phyloP scores from a whole-genome alignment of 257 asterid genomes.

The Nicotiana tomentosiformis region DNA sequence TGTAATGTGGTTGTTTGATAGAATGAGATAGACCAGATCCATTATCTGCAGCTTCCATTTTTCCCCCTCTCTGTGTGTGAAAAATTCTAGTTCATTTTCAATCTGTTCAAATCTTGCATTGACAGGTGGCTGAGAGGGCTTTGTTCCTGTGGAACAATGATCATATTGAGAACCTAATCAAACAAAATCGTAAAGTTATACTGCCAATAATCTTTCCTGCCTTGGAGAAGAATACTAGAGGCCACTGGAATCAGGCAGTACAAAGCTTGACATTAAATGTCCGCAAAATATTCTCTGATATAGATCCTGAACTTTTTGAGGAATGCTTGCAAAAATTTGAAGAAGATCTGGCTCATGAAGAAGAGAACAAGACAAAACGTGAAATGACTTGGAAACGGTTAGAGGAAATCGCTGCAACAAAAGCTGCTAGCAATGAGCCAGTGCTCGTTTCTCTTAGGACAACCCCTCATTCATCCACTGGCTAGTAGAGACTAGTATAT shows the following conservation, averaged over 20 bases:
- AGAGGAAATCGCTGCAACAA: constrained; percentile 61
- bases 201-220: constrained; percentile 75
- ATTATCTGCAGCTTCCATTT: not conserved
- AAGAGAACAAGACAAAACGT: constrained; percentile 47
- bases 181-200: constrained; percentile 71
- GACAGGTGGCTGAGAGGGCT: constrained; percentile 91
- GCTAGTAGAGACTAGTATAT: constrained; percentile 23
- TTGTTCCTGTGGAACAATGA: constrained; percentile 90
- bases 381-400: constrained; percentile 68
- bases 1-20: not conserved
- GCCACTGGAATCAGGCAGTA: constrained; percentile 91
- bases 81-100: constrained; percentile 11
- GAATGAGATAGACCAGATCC: not conserved
- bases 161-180: constrained; percentile 76
- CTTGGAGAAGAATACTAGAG: constrained; percentile 64
- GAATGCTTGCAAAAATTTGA: constrained; percentile 68
- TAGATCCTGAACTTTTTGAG: constrained; percentile 63
- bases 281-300: constrained; percentile 76
- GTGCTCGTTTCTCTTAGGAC: constrained; percentile 45
- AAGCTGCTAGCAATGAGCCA: constrained; percentile 49
- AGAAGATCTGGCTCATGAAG: constrained; percentile 61
- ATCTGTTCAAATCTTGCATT: constrained; percentile 13
- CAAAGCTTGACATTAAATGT: constrained; percentile 78
- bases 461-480: constrained; percentile 20
- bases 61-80: not conserved